These are phyloP conservation scores for Rhizoctonia solani DNA, from an alignment of 1,284 basidiomycete genomes.

Conservation along the genomic window DNA sequence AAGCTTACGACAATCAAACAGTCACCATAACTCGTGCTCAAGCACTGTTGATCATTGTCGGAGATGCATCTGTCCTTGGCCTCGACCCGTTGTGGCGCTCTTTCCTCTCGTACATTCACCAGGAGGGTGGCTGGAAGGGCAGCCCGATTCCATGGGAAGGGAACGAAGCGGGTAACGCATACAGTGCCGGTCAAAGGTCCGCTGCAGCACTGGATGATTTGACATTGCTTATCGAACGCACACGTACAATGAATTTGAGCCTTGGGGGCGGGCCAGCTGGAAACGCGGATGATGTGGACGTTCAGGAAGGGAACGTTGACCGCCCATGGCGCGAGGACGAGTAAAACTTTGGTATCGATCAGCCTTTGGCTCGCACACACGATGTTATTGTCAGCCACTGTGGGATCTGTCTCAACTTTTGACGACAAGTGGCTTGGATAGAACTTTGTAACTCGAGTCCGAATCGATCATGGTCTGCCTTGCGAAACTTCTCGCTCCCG, in stretches of 20 bases:
- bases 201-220: slow-evolving; percentile 32
- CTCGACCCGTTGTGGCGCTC: slow-evolving; percentile 57
- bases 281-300: slow-evolving; percentile 46
- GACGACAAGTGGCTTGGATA: background rate
- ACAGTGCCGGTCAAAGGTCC: slow-evolving; percentile 35
- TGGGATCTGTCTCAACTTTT: background rate
- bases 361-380: background rate
- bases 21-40: slow-evolving; percentile 64
- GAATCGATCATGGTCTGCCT: background rate
- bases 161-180: slow-evolving; percentile 39
- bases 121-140: slow-evolving; percentile 55
- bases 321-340: slow-evolving; percentile 56
- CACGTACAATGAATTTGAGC: slow-evolving; percentile 52
- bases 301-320: slow-evolving; percentile 54
- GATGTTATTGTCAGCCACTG: background rate
- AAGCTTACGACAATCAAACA: slow-evolving; percentile 40
- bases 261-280: slow-evolving; percentile 47
- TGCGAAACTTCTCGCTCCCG: background rate
- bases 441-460: background rate
- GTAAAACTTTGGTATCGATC: slow-evolving; percentile 33
- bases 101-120: slow-evolving; percentile 57
- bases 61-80: slow-evolving; percentile 58
- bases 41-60: slow-evolving; percentile 60
- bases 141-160: slow-evolving; percentile 56
- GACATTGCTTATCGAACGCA: slow-evolving; percentile 38